These are phyloP conservation scores for Heritiera fomes DNA, from an alignment of 345 rosid genomes.

Conservation along the genomic window DNA sequence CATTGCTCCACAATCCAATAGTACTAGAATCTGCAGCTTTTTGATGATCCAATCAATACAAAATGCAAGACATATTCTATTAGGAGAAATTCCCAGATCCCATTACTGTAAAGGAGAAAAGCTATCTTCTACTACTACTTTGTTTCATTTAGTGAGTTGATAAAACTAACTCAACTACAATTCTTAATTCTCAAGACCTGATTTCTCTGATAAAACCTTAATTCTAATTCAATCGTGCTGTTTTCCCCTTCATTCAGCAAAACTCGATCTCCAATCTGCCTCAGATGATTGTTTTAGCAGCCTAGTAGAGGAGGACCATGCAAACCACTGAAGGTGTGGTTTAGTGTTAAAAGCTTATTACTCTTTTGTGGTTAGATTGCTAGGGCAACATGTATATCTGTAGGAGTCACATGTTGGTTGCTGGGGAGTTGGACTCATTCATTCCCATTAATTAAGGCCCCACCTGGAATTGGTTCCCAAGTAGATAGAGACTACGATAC, in stretches of 20 bases:
- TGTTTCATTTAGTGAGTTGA: neutral
- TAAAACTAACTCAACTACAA: neutral
- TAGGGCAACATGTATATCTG: neutral
- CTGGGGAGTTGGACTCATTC: neutral
- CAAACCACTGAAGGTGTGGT: neutral
- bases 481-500: neutral
- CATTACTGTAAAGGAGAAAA: neutral
- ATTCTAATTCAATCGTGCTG: neutral
- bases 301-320: neutral
- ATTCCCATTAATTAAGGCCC: neutral
- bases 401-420: neutral
- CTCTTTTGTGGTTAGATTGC: neutral
- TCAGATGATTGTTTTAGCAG: neutral
- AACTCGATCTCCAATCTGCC: neutral
- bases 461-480: neutral
- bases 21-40: neutral
- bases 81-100: neutral
- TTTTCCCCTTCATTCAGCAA: neutral
- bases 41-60: neutral
- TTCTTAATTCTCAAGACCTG: conserved; percentile 3
- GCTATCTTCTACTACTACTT: neutral
- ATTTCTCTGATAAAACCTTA: neutral
- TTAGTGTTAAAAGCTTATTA: neutral
- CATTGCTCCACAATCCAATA: neutral
- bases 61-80: neutral